phyloP scores from a whole-genome alignment of 2,329 filamentous ascomycete genomes.

The Bretziella fagacearum region DNA sequence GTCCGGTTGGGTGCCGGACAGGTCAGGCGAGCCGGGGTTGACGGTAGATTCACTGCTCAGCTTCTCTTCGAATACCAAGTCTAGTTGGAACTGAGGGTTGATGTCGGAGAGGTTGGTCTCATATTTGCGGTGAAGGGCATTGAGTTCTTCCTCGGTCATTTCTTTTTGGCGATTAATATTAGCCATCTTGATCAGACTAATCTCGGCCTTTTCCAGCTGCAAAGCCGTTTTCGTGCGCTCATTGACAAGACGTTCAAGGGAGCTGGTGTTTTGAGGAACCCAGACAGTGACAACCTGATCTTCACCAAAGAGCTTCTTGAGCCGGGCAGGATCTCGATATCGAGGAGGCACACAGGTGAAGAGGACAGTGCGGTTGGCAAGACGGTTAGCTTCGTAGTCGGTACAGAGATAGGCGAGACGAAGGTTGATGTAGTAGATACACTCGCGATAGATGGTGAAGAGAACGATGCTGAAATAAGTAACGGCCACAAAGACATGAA shows the following conservation, averaged over 20 bases:
- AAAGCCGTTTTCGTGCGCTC: constrained; percentile 59
- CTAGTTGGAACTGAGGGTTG: constrained; percentile 5
- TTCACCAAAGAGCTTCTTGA: constrained; percentile 56
- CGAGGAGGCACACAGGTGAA: constrained; percentile 70
- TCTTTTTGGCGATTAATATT: constrained; percentile 44
- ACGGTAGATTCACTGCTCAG: constrained; percentile 46
- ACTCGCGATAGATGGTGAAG: constrained; percentile 76
- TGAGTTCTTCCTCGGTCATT: constrained; percentile 6
- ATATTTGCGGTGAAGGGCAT: neutral
- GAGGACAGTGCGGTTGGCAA: constrained; percentile 85
- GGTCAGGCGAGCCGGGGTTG: no score
- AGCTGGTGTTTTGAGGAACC: constrained; percentile 57
- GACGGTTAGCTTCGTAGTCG: constrained; percentile 62
- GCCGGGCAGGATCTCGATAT: constrained; percentile 56
- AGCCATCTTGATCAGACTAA: constrained; percentile 58
- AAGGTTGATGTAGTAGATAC: constrained; percentile 83
- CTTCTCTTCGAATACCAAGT: constrained; percentile 6
- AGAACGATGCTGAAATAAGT: constrained; percentile 77
- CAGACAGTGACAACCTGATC: constrained; percentile 66
- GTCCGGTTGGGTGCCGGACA: no score
- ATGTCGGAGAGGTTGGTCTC: neutral
- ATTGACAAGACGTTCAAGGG: constrained; percentile 60
- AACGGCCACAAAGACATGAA: constrained; percentile 66
- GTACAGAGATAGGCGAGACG: constrained; percentile 88
- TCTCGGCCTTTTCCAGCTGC: constrained; percentile 69